Base-by-base conservation (phyloP, 371 early-diverging fungal species). In the Actinomucor elegans region DNA sequence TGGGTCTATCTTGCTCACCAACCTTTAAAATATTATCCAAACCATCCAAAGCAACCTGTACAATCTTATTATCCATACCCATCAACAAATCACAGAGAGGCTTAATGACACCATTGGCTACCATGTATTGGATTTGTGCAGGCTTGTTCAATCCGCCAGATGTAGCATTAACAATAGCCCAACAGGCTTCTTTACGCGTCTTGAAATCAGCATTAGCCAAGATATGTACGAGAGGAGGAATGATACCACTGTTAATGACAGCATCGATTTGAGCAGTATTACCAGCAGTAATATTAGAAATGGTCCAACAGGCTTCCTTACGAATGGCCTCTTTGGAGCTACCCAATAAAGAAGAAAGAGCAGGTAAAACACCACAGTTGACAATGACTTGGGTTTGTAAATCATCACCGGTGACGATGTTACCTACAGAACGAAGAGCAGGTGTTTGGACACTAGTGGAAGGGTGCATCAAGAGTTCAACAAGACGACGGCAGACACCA, bases 241-340 rank as follows among this genome's bases (percentile, higher is more conserved):
- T 87, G 44, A 99, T 80, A 67, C 92, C 94, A 63, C 89, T 88
- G 47, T 99, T 94, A 64, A 99, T 94, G 26, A 99, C 92, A 29
- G 84, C 85, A 71, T 96, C 91, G 67, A 99, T 96, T 71, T 99
- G 99, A 9, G 70, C 70, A n/a, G 88, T 79, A 55, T 89, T 96
- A 35, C 99, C 99, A n/a, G 99, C 99, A n/a, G 99, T 98, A 67
- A 99, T 94, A 80, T 99, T 99, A 23, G 98, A 98, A 45, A 99
- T 90, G 9, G 99, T 96, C 99, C 99, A 99, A 84, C 99, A 99
- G 15, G 99, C 97, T 75, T 99, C 99, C 79, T 99, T 99, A 61
- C 96, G 90, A 55, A 99, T 93, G 31, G 89, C 91, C 53, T 97
- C 95, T 73, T 93, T 93, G 45, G 93, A 86, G 62, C 89, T 89